Conservation (phyloP, 352 stramenopile genomes). For the Elongisporangium anandrum region DNA sequence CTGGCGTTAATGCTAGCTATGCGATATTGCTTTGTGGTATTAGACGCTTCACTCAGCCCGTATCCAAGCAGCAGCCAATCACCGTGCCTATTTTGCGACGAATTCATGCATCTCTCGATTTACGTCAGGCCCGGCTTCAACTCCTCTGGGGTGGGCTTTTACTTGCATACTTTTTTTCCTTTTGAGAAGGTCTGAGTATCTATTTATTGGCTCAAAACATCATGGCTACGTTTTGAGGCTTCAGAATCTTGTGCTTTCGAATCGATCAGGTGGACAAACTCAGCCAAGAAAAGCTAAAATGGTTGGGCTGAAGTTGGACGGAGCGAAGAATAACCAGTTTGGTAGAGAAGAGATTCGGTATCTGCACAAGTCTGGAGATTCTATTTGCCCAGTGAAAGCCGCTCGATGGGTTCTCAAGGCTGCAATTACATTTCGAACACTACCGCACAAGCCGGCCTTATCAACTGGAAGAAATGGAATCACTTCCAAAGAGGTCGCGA, state of each 20-base stretch:
- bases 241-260: too few relatives aligned
- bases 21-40: constrained; percentile 4
- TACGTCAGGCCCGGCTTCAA: constrained; percentile 6
- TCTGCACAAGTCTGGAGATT: background rate
- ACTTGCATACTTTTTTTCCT: constrained; percentile 12
- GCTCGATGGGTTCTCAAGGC: constrained; percentile 1
- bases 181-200: constrained; percentile 8
- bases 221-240: too few relatives aligned
- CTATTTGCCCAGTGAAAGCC: background rate
- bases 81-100: constrained; percentile 4
- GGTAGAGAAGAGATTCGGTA: background rate
- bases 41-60: constrained; percentile 8
- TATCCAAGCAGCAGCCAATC: constrained; percentile 12
- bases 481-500: background rate
- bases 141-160: constrained; percentile 7
- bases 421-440: background rate
- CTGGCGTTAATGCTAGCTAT: constrained; percentile 1
- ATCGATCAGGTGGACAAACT: background rate
- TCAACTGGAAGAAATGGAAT: background rate
- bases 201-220: constrained; percentile 3
- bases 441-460: background rate
- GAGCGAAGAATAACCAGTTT: constrained; percentile 10
- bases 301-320: background rate
- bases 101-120: constrained; percentile 2
- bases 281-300: background rate